Percentiles rank a stretch among this genome's conserved stretches.
Conservation (phyloP, 331 rosid species). For the Pyrus hybrid region DNA sequence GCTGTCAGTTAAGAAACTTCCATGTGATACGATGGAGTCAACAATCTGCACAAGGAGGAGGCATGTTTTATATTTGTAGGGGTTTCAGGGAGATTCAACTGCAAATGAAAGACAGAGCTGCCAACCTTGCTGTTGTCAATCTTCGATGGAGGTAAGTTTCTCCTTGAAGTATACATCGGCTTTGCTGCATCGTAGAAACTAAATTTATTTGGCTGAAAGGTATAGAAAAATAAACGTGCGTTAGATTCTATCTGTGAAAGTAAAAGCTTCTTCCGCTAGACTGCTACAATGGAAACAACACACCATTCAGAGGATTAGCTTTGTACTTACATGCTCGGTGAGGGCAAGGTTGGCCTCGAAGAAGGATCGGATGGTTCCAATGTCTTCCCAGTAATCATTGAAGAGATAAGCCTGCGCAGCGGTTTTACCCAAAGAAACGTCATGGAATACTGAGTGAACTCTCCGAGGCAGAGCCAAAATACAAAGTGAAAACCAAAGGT, state of each 20-base stretch:
- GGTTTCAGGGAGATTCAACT: background rate
- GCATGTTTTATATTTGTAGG: background rate
- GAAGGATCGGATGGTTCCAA: constrained; percentile 86
- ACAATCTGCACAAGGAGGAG: constrained; percentile 46
- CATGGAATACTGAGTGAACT: background rate
- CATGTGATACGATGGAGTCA: constrained; percentile 81
- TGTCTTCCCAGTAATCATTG: constrained; percentile 91
- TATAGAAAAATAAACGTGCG: background rate
- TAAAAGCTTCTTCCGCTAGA: background rate
- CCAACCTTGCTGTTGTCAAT: constrained; percentile 80
- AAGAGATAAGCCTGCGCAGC: constrained; percentile 74
- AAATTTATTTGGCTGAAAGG: constrained; percentile 76
- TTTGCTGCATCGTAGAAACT: constrained; percentile 80
- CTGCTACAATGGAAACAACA: too few relatives aligned
- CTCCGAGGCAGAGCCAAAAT: too few relatives aligned
- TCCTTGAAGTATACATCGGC: constrained; percentile 90
- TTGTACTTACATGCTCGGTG: constrained; percentile 58
- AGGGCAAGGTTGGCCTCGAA: constrained; percentile 89
- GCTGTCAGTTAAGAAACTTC: constrained; percentile 77
- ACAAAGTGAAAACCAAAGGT: too few relatives aligned
- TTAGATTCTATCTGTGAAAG: background rate
- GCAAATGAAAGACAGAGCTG: too few relatives aligned
- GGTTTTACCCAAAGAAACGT: background rate
- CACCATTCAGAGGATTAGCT: background rate
- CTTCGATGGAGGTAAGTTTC: constrained; percentile 87